Evolutionary conservation across 306 rosid genomes (phyloP).

Genomic region (Cercis canadensis): DNA sequence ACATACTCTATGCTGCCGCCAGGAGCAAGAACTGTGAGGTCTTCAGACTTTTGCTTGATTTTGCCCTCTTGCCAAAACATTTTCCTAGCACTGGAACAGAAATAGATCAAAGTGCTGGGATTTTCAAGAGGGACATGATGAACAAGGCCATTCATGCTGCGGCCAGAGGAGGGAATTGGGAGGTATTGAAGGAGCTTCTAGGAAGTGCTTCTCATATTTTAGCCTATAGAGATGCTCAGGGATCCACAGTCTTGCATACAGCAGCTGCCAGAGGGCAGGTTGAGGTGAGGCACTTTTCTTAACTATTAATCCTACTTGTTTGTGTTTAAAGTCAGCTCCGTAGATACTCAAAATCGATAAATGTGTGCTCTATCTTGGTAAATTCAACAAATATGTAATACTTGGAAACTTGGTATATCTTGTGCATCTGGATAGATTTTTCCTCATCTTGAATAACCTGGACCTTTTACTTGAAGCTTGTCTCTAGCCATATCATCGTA

Average conservation of each 20-base stretch:
- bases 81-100: conserved; percentile 38
- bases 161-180: conserved; percentile 89
- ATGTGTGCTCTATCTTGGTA: too few species aligned
- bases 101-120: conserved; percentile 48
- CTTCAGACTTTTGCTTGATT: conserved; percentile 62
- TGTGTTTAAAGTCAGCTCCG: too few species aligned
- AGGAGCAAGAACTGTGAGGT: conserved; percentile 71
- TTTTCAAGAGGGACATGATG: conserved; percentile 70
- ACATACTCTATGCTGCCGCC: conserved; percentile 80
- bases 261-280: conserved; percentile 88
- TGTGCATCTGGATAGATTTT: too few species aligned
- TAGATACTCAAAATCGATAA: too few species aligned
- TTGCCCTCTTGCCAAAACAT: conserved; percentile 54
- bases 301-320: neutral
- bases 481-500: neutral
- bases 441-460: too few species aligned
- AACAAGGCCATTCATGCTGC: conserved; percentile 83
- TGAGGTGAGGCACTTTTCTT: conserved; percentile 57
- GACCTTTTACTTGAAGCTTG: neutral
- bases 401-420: too few species aligned
- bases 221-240: conserved; percentile 64
- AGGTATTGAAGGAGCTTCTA: conserved; percentile 64
- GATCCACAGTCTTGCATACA: conserved; percentile 71
- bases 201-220: conserved; percentile 49
- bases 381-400: too few species aligned